Base-by-base conservation (phyloP, 2,329 filamentous ascomycete genomes). In the Aspergillus cejpii region DNA sequence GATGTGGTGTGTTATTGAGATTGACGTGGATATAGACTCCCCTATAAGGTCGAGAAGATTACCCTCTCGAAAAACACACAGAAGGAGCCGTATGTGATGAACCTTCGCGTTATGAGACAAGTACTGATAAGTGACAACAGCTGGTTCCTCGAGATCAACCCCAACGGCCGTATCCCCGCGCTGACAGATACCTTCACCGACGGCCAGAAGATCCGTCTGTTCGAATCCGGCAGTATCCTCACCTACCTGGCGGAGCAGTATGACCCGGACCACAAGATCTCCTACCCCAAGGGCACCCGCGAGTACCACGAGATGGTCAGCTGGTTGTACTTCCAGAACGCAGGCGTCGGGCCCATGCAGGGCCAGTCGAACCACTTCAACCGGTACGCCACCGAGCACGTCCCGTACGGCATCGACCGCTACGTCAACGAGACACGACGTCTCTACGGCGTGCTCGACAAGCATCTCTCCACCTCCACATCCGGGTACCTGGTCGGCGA, bases 121-220 rank as follows among this genome's bases (percentile, higher is more conserved):
- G 21, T 17, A n/a, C 26, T 17, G 39, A 20, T n/a, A 28, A 19
- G 8, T 27, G 41, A 14, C 8, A 27, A 12, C 20, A 66, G 79
- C 12, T 94, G 87, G 87, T 96, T 91, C 69, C 77, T 94, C 21
- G 81, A 83, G 41, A 94, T 95, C 70, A 95, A 95, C 69, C 89
- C 89, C 52, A 95, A 95, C 65, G 89, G 89, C 52, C 85, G 89
- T 54, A 94, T 95, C 57, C 90, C 89, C 3, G 89, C 89, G 45
- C 59, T 95, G 40, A 92, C 86, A 6, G 89, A 95, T 68, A 85
- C 75, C 5, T 84, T 86, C 63, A 73, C 74, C 4, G 83, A 92
- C 63, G 86, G 87, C 55, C 72, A 84, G 63, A 72, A 74, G 26
- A 87, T 94, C 62, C 76, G 78, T 45, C 65, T 95, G 14, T 95